Base-by-base conservation (phyloP, 164 flowering plant species). In the Berberis vulgaris region DNA sequence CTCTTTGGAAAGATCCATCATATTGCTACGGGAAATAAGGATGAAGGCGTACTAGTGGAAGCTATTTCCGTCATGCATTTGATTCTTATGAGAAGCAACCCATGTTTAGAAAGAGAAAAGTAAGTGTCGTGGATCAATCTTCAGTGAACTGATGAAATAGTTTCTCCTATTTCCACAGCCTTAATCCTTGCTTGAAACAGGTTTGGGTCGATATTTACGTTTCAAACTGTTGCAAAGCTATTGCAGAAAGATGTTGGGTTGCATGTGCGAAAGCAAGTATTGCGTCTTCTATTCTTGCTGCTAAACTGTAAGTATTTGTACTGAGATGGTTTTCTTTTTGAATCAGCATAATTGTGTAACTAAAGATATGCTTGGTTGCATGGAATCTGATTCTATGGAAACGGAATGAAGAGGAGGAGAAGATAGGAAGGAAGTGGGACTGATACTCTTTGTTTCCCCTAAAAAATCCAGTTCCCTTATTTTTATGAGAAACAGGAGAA, bases 31-130 rank as follows among this genome's bases (percentile, higher is more conserved):
- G 70, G 46, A 63, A 68, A 64, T 64, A 73, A 65, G 56, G 83
- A 82, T 67, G 84, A 83, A 72, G 13, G 52, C 62, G 72, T 82
- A 65, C 78, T 69, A 72, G 63, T 75, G 41, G 97, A 91, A 77
- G 91, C 96, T 54, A 65, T 85, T 61, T 84, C 85, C 39, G 66
- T 86, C 76, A 86, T 94, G 96, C 87, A 86, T 70, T 49, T 86
- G 66, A 79, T 94, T 72, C 68, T 94, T 52, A 65, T 78, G 79
- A 81, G 83, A 76, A 79, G 71, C 61, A 70, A 81, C 78, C 86
- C 96, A 49, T 77, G 66, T 59, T 47, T 57, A 41, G 93, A 82
- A 57, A 89, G 94, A 76, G 90, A 83, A 65, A 76, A 63, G 99
- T 89, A 76, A 82, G 86, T 72, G 63, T 59, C 2, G 7, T 38